A percentile compares a stretch with the other conserved stretches of the same genome.
phyloP scores from a whole-genome alignment of 2,329 filamentous ascomycete species.

The Bipolaris victoriae region DNA sequence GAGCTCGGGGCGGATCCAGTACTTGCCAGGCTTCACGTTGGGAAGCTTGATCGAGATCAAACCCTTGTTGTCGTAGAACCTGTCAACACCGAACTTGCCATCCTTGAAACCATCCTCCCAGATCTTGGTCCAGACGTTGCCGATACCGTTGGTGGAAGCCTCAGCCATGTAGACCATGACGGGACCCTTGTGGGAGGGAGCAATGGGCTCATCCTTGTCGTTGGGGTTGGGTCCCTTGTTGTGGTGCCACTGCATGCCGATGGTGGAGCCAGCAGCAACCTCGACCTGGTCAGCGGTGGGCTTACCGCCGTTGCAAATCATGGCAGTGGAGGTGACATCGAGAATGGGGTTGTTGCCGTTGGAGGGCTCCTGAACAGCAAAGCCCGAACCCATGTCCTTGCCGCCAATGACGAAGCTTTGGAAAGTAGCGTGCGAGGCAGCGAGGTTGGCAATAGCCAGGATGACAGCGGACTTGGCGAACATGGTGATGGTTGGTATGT shows the following conservation, averaged over 20 bases:
- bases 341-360: constrained; percentile 47
- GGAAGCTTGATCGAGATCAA: constrained; percentile 50
- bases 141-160: constrained; percentile 51
- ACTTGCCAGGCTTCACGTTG: constrained; percentile 46
- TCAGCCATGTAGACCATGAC: constrained; percentile 60
- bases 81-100: constrained; percentile 49
- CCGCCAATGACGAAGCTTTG: constrained; percentile 52
- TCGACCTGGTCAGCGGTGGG: constrained; percentile 49
- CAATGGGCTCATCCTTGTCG: constrained; percentile 59
- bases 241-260: constrained; percentile 59
- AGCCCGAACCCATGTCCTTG: constrained; percentile 43
- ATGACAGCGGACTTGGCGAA: constrained; percentile 39
- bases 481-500: constrained; percentile 38
- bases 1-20: constrained; percentile 53
- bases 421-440: constrained; percentile 47
- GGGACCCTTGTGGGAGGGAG: constrained; percentile 59
- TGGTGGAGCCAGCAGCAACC: constrained; percentile 56
- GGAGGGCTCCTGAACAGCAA: constrained; percentile 54
- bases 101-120: constrained; percentile 46
- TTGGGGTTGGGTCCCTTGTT: constrained; percentile 45
- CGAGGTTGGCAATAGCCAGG: constrained; percentile 44
- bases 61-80: constrained; percentile 50
- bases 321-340: constrained; percentile 44
- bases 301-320: constrained; percentile 47
- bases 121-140: constrained; percentile 58